phyloP scores from a whole-genome alignment of 2,329 filamentous ascomycete species.

The Paecilomyces fulvus region DNA sequence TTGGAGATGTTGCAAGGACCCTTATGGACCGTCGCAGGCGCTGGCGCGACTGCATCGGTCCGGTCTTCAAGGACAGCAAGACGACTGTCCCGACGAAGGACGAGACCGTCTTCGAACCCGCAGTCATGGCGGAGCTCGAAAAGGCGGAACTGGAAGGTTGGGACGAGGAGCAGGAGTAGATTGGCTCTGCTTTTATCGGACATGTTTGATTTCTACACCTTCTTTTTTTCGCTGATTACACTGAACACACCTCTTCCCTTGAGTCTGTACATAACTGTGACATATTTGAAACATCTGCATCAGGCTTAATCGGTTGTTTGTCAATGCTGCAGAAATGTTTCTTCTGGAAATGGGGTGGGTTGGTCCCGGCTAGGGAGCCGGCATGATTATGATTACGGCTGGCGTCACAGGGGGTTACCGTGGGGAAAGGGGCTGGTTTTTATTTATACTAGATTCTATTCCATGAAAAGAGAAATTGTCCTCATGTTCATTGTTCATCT shows the following conservation, averaged over 20 bases:
- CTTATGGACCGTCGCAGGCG: conserved; percentile 84
- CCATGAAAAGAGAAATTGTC: neutral
- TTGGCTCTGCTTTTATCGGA: neutral
- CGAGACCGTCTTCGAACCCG: conserved; percentile 68
- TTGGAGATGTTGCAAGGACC: conserved; percentile 83
- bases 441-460: neutral
- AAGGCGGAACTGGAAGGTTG: conserved; percentile 71
- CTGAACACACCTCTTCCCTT: neutral
- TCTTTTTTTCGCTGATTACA: neutral
- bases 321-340: neutral
- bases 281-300: neutral
- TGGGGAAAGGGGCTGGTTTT: neutral
- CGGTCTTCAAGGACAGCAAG: conserved; percentile 79
- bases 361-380: neutral
- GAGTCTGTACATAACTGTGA: neutral
- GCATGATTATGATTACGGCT: neutral
- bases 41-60: conserved; percentile 86
- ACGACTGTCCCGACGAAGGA: conserved; percentile 60
- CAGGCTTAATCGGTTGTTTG: neutral
- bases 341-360: neutral
- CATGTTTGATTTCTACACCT: neutral
- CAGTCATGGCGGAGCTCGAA: conserved; percentile 63
- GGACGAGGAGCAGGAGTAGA: conserved; percentile 66
- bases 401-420: neutral
- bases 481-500: neutral